A percentile compares a stretch with the other conserved stretches of the same genome.
phyloP scores from a whole-genome alignment of 805 yeast species.

The Nakazawaea siamensis region DNA sequence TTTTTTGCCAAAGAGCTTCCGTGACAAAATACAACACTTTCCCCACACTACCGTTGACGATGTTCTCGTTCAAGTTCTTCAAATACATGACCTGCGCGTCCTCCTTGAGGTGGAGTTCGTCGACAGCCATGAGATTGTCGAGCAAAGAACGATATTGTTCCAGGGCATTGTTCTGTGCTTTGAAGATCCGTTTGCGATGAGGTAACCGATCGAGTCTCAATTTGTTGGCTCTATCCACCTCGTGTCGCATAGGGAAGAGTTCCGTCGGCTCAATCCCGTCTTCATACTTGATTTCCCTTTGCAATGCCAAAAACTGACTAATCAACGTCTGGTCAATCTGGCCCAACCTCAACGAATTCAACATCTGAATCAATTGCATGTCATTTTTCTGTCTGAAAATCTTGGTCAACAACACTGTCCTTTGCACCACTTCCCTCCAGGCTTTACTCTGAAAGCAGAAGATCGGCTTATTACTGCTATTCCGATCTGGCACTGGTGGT shows the following conservation, averaged over 20 bases:
- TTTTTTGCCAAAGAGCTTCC: slow-evolving; percentile 19
- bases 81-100: slow-evolving; percentile 95
- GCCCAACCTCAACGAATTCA: slow-evolving; percentile 78
- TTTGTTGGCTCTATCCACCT: slow-evolving; percentile 73
- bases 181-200: slow-evolving; percentile 37
- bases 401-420: slow-evolving; percentile 62
- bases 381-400: slow-evolving; percentile 91
- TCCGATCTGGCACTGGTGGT: slow-evolving; percentile 72
- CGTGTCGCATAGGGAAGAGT: slow-evolving; percentile 75
- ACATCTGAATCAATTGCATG: slow-evolving; percentile 60
- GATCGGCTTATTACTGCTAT: slow-evolving; percentile 23
- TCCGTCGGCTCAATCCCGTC: slow-evolving; percentile 89
- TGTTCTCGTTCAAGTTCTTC: slow-evolving; percentile 63
- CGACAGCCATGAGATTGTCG: slow-evolving; percentile 68
- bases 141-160: slow-evolving; percentile 20
- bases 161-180: slow-evolving; percentile 34
- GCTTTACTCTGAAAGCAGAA: slow-evolving; percentile 71
- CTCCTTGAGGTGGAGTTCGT: slow-evolving; percentile 53
- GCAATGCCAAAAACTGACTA: slow-evolving; percentile 39
- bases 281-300: slow-evolving; percentile 46
- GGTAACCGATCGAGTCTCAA: slow-evolving; percentile 39
- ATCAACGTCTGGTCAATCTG: slow-evolving; percentile 42
- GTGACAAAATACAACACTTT: slow-evolving; percentile 49
- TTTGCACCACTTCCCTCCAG: slow-evolving; percentile 59
- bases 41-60: slow-evolving; percentile 93